A percentile compares a stretch with the other conserved stretches of the same genome.
Conservation (phyloP, 805 yeast species). For the Saccharomycopsis vini region DNA sequence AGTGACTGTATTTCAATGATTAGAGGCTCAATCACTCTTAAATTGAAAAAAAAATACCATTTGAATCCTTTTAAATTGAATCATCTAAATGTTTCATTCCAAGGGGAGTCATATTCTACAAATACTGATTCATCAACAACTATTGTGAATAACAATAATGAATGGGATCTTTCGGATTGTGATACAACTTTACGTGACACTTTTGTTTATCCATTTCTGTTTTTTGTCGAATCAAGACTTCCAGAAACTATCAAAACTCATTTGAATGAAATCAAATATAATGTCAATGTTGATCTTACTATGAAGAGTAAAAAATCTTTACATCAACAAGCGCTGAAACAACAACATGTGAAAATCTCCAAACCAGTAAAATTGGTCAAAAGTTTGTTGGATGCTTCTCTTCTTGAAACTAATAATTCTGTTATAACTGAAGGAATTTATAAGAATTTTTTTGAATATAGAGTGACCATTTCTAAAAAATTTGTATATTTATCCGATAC, state of each 20-base stretch:
- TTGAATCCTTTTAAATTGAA: neutral
- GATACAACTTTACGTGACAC: neutral
- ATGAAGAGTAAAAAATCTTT: too few relatives aligned
- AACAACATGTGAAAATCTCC: too few relatives aligned
- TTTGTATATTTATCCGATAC: conserved; percentile 9
- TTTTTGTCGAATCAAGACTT: conserved; percentile 5
- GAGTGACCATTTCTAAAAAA: conserved; percentile 1
- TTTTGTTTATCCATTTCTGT: conserved; percentile 6
- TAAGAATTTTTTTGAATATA: conserved; percentile 5
- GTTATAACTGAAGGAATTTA: conserved; percentile 4
- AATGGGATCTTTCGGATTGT: neutral
- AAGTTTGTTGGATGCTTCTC: neutral
- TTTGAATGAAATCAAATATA: conserved; percentile 1
- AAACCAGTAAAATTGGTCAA: conserved; percentile 4
- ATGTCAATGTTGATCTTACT: too few relatives aligned
- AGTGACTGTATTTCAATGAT: neutral
- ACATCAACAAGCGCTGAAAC: too few relatives aligned
- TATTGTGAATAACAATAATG: too few relatives aligned
- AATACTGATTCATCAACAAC: too few relatives aligned
- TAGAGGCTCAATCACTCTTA: neutral
- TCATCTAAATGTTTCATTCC: neutral
- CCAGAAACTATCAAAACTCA: conserved; percentile 5
- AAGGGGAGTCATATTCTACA: neutral
- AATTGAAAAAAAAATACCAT: neutral
- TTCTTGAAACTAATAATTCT: neutral